A percentile compares a stretch with the other conserved stretches of the same genome.
These are phyloP conservation scores for Colletotrichum ledebouriae DNA, from an alignment of 2,329 filamentous ascomycete genomes.

Conservation along the genomic window DNA sequence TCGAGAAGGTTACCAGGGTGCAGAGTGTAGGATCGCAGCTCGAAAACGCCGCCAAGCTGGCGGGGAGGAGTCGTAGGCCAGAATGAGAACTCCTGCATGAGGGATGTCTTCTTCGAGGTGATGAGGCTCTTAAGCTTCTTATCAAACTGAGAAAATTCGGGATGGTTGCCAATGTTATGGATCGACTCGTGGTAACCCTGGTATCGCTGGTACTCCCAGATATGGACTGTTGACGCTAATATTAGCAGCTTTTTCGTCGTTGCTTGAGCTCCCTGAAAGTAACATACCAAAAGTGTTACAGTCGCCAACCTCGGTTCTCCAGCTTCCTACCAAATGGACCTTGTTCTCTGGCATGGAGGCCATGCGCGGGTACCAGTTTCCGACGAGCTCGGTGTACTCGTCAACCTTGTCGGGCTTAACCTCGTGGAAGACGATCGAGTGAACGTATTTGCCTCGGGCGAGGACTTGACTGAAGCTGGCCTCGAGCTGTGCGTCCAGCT, in stretches of 20 bases:
- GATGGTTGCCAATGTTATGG: slow-evolving; percentile 84
- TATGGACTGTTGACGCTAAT: slow-evolving; percentile 79
- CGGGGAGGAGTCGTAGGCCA: slow-evolving; percentile 96
- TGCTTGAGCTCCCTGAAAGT: slow-evolving; percentile 6
- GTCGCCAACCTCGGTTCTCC: slow-evolving; percentile 97
- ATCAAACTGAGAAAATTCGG: slow-evolving; percentile 88
- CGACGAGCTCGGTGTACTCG: slow-evolving; percentile 91
- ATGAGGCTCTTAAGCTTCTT: slow-evolving; percentile 88
- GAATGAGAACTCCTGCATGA: slow-evolving; percentile 99
- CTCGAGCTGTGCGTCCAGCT: slow-evolving; percentile 96
- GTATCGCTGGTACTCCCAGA: slow-evolving; percentile 99
- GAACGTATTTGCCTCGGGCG: slow-evolving; percentile 96
- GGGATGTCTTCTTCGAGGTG: slow-evolving; percentile 83
- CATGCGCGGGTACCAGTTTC: slow-evolving; percentile 92
- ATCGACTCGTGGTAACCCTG: slow-evolving; percentile 94
- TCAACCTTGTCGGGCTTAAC: slow-evolving; percentile 96
- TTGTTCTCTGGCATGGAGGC: slow-evolving; percentile 88
- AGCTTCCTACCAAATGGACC: slow-evolving; percentile 96
- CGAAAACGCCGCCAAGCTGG: slow-evolving; percentile 91
- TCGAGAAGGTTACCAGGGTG: slow-evolving; percentile 96
- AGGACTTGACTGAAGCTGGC: slow-evolving; percentile 95
- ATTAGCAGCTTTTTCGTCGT: slow-evolving; percentile 27
- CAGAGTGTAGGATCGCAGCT: slow-evolving; percentile 95
- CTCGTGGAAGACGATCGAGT: slow-evolving; percentile 96
- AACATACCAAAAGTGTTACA: slow-evolving; percentile 92